A percentile compares a stretch with the other conserved stretches of the same genome.
phyloP scores from a whole-genome alignment of 139 green algal species.

The Haematococcus lacustris region DNA sequence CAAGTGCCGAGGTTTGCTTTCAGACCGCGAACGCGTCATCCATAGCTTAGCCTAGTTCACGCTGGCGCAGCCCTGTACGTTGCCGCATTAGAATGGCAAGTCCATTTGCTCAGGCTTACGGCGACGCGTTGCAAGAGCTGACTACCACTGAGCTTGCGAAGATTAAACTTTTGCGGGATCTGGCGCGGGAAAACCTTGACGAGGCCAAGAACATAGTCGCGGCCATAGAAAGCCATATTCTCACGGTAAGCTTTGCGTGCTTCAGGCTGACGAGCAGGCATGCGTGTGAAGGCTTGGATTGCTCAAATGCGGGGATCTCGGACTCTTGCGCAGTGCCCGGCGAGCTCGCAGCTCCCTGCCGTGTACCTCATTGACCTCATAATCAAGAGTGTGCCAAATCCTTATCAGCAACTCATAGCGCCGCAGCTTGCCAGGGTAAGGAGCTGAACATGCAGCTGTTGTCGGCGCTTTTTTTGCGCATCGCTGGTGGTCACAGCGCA shows the following conservation, averaged over 20 bases:
- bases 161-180: slow-evolving; percentile 26
- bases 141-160: slow-evolving; percentile 8
- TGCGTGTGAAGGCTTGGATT: not conserved
- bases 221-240: slow-evolving; percentile 14
- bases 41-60: too few species aligned
- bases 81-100: too few species aligned
- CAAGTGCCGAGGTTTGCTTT: too few species aligned
- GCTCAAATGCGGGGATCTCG: not conserved
- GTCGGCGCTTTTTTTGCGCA: too few species aligned
- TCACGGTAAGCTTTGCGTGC: slow-evolving; percentile 3
- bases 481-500: too few species aligned
- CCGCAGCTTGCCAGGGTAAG: slow-evolving; percentile 12
- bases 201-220: slow-evolving; percentile 14
- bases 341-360: not conserved
- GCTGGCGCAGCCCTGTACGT: too few species aligned
- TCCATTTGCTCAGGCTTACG: slow-evolving; percentile 12
- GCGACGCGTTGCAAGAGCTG: slow-evolving; percentile 19
- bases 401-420: slow-evolving; percentile 4
- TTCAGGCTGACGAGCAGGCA: not conserved
- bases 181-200: slow-evolving; percentile 18
- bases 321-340: slow-evolving; percentile 7
- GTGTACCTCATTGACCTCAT: slow-evolving; percentile 34
- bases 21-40: too few species aligned
- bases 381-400: slow-evolving; percentile 18
- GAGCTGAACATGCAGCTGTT: too few species aligned